Evolutionary conservation across 768 basidiomycete genomes (phyloP), one percentile per base, ranked within the genome.

Genomic region (Calocera viscosa): DNA sequence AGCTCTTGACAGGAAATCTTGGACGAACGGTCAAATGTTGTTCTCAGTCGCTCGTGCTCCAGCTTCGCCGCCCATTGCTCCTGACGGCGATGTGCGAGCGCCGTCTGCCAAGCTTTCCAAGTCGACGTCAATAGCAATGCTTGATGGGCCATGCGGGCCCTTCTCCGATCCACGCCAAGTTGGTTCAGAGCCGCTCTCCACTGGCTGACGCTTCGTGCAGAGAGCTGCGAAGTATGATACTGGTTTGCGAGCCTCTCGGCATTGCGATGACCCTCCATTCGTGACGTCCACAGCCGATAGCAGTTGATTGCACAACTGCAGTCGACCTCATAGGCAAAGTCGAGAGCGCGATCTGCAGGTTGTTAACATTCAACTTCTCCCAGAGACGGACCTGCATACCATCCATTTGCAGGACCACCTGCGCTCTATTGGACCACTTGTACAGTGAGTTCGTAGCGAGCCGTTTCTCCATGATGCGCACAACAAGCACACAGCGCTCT

Each of bases 161-260:
- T 53, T 28, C 35, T 24, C 16, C 38, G 47, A 26, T 53, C 60
- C 33, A 71, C 43, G 22, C 65, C 53, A 5, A 60, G 53, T 26
- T 60, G 41, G 73, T 72, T 74, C 16, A 86, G 68, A 39, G 72
- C 77, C 24, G 71, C 71, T 73, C 79, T 84, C 89, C 90, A 91
- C 35, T 74, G 79, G 49, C 72, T 68, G 69, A 83, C 81, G 67
- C 77, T 80, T 26, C 80, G 79, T 26, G 73, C 67, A 22, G 82
- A 70, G 8, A 88, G 68, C 53, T 76, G 78, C 69, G 77, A 75
- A 22, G 76, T 72, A 69, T 85, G 83, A 69, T 82, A 82, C 63
- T 82, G 80, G 53, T 80, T 80, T 26, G 53, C 53, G 19, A 60
- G 53, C 30, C 19, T 14, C 53, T 60, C 53, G 24, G 53, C 30